These are phyloP conservation scores for Orbilia brochopaga DNA, from an alignment of 2,329 filamentous ascomycete genomes.

Conservation along the genomic window DNA sequence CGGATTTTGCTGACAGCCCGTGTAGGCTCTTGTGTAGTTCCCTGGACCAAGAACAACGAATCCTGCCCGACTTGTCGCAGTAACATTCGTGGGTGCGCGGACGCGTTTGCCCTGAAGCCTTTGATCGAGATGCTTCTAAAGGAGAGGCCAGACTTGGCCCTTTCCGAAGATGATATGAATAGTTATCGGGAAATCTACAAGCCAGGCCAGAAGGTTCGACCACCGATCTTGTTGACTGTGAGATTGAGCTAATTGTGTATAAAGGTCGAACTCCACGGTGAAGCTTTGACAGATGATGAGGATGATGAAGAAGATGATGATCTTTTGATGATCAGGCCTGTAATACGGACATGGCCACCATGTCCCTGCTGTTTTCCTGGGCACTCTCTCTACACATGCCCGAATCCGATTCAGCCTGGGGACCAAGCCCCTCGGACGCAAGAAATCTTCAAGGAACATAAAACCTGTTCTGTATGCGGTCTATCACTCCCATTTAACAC, in stretches of 20 bases:
- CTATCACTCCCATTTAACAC: constrained; percentile 11
- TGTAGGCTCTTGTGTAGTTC: constrained; percentile 46
- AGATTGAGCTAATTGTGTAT: not conserved
- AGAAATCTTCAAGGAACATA: constrained; percentile 16
- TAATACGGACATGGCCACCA: not conserved
- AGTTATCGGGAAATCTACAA: constrained; percentile 14
- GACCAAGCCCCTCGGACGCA: constrained; percentile 5
- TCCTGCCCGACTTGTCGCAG: constrained; percentile 36
- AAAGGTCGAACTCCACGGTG: no score
- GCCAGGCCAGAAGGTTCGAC: constrained; percentile 27
- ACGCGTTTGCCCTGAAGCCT: constrained; percentile 45
- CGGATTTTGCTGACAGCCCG: not conserved
- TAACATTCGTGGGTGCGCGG: constrained; percentile 18
- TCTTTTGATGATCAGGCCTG: constrained; percentile 6
- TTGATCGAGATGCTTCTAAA: constrained; percentile 45
- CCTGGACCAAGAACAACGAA: constrained; percentile 27
- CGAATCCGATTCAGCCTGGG: constrained; percentile 15
- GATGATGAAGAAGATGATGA: not conserved
- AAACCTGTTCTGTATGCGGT: constrained; percentile 20
- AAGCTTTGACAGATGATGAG: no score
- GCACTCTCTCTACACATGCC: constrained; percentile 15
- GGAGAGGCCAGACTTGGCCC: constrained; percentile 30
- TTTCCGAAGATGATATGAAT: constrained; percentile 33
- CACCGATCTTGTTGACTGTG: no score
- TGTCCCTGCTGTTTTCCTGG: constrained; percentile 23